Evolutionary conservation across 2,329 filamentous ascomycete species (phyloP), one percentile per base, ranked within the genome.

Genomic region (Trichoderma endophyticum): DNA sequence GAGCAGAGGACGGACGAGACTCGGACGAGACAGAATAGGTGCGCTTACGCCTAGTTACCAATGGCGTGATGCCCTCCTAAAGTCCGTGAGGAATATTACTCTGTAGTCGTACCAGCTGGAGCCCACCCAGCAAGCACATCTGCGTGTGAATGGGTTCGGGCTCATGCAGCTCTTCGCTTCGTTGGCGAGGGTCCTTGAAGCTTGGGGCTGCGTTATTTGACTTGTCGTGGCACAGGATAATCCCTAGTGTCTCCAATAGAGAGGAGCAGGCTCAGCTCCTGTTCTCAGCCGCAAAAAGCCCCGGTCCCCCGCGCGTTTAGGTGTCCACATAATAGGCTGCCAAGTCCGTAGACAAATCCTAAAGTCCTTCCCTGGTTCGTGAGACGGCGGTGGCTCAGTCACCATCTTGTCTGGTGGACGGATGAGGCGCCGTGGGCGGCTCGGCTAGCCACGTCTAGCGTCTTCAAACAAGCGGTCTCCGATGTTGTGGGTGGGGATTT

Each of bases 231-330:
- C 56, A 48, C n/a, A 18, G 56, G 43, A 48, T 30, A 32, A 32
- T 69, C 66, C 54, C 56, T 48, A 43, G 24, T 34, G 66, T 61
- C 66, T 60, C 66, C 66, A 69, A 54, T 62, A 70, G 15, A 61
- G 57, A 61, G n/a, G 18, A 28, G 54, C 54, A 59, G 67, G 70
- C 70, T 71, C 70, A 71, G 70, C 70, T 71, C 56, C 26, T 39
- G 24, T 70, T 70, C 39, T 43, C 71, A 72, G 71, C 71, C 71
- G 71, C 65, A 72, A 72, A 34, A 61, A 62, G 57, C 64, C 59
- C 59, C 39, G 56, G 54, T 28, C 28, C 63, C 71, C 56, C 65
- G 65, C 65, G 71, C 64, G 68, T 64, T 9, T 56, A 64, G 28
- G 28, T 34, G 66, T 26, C 60, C 70, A 68, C 70, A 57, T 54